Conservation (phyloP, 164 flowering plant genomes). For the Berberis vulgaris region DNA sequence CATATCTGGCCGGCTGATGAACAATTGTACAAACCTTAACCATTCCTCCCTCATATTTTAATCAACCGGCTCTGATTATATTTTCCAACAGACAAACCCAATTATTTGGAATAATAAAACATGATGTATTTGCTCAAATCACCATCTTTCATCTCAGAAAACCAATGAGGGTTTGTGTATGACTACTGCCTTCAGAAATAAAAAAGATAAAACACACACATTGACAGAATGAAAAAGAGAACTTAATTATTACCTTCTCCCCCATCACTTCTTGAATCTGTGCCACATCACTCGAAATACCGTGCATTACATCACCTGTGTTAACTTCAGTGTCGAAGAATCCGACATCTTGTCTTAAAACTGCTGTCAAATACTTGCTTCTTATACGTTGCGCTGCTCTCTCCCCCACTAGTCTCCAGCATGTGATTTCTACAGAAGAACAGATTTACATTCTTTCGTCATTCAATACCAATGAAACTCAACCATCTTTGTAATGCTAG, state of each 20-base stretch:
- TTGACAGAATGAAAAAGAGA: not conserved
- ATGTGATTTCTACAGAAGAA: conserved; percentile 46
- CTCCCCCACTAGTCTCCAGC: conserved; percentile 76
- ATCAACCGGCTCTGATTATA: too few species aligned
- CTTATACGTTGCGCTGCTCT: conserved; percentile 63
- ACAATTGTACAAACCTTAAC: too few species aligned
- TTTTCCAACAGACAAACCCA: too few species aligned
- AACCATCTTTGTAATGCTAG: too few species aligned
- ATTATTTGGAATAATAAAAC: too few species aligned
- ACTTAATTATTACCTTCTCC: conserved; percentile 45
- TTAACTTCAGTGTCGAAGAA: conserved; percentile 58
- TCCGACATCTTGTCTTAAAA: conserved; percentile 60
- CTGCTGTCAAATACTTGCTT: conserved; percentile 45
- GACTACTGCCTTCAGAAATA: not conserved
- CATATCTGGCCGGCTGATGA: too few species aligned
- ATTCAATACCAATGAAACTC: too few species aligned
- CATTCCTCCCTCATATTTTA: too few species aligned
- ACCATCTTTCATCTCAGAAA: not conserved
- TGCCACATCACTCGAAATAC: conserved; percentile 69
- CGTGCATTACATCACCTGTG: conserved; percentile 72
- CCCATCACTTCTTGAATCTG: conserved; percentile 83
- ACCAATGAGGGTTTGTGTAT: too few species aligned
- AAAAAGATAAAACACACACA: not conserved
- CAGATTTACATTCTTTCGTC: too few species aligned
- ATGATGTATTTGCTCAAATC: not conserved